Base-by-base conservation (phyloP, 495 filamentous ascomycete species). In the Xylaria bambusicola region DNA sequence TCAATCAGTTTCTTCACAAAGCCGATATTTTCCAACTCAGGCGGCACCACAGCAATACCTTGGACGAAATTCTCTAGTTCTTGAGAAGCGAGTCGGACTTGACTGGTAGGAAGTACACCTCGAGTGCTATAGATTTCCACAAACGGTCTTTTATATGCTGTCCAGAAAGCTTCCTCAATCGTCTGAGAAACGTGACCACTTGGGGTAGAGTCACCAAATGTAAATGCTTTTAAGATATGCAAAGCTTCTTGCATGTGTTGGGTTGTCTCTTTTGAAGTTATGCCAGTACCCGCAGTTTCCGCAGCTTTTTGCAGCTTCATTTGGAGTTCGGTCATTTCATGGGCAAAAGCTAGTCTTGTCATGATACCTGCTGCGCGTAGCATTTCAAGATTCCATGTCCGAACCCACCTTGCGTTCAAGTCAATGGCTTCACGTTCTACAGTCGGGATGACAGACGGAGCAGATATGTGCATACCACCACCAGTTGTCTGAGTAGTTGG, bases 351-450 rank as follows among this genome's bases (percentile, higher is more conserved):
- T 53, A 99, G 85, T 20, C 95, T 85, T 57, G 91, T 86, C 55
- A 96, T 86, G 61, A 98, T 90, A 57, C 95, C 95, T 23, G 93
- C 91, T 15, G 91, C 87, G 41, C 93, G 84, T 18, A 99, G 76
- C 85, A 99, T 90, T 68, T 97, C 95, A n/a, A 87, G 75, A 69
- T 99, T 99, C 95, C 95, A 99, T 29, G 86, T 89, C 41, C 90
- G 87, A 20, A 99, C 92, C 76, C 88, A 92, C 47, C 92, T 86
- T 42, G 95, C 94, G 73, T 98, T 98, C 52, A 99, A 80, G 68
- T 99, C 95, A 44, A 98, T 96, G 50, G 88, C 92, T 72, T 99
- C 95, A 55, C 95, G 85, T 76, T 99, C 95, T n/a, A 98, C 95
- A 0, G 95, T 99, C 2, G 95, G 95, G 61, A 99, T 98, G 38